These are phyloP conservation scores for Colletotrichum sp. DNA, from an alignment of 2,329 filamentous ascomycete genomes.

Conservation along the genomic window DNA sequence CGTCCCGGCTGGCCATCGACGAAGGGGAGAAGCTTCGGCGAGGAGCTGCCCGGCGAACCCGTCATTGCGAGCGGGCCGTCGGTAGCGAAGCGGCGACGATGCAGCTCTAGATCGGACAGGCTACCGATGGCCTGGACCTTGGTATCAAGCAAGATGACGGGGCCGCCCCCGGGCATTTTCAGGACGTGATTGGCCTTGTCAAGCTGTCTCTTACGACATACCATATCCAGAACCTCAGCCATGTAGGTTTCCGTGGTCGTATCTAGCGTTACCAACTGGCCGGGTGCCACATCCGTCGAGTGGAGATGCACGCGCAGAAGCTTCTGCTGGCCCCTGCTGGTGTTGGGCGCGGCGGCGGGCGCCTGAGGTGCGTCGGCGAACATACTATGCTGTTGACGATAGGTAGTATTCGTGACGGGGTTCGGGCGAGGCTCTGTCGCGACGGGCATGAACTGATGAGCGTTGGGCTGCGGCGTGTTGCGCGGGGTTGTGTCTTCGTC, in stretches of 20 bases:
- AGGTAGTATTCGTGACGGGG: constrained; percentile 66
- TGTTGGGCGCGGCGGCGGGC: constrained; percentile 45
- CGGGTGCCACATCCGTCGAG: constrained; percentile 70
- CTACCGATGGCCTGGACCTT: constrained; percentile 80
- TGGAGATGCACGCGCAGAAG: constrained; percentile 74
- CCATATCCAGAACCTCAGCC: constrained; percentile 78
- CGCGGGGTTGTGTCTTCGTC: constrained; percentile 46
- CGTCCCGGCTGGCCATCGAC: constrained; percentile 44
- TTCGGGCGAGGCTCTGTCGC: constrained; percentile 51
- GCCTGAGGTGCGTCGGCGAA: constrained; percentile 62
- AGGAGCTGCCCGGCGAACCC: constrained; percentile 71
- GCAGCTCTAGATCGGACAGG: constrained; percentile 75
- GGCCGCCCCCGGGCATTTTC: constrained; percentile 75
- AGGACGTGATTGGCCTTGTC: constrained; percentile 82
- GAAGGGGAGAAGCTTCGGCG: constrained; percentile 66
- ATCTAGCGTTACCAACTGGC: constrained; percentile 75
- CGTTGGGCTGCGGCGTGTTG: constrained; percentile 51
- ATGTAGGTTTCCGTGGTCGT: constrained; percentile 85
- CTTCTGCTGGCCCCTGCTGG: constrained; percentile 68
- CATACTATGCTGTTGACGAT: constrained; percentile 54
- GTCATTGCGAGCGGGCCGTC: constrained; percentile 73
- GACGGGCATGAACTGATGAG: constrained; percentile 30
- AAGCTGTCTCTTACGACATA: constrained; percentile 77
- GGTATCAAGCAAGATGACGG: constrained; percentile 76
- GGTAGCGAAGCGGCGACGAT: constrained; percentile 75